Base-by-base conservation (phyloP, 306 rosid genomes). In the Castanea mollissima region DNA sequence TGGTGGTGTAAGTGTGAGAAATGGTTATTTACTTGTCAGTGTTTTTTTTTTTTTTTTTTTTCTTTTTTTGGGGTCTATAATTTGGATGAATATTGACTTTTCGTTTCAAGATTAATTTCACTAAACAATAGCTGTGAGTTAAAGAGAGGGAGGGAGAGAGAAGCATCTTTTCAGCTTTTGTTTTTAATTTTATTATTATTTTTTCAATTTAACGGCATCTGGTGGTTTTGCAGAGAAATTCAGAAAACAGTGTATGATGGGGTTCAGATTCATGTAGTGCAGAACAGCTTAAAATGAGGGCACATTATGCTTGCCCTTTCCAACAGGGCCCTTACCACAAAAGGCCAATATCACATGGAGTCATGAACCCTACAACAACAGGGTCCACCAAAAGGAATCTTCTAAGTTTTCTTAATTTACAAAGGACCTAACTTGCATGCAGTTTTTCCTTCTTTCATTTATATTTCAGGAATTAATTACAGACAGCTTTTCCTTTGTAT, bases 311-410 rank as follows among this genome's bases (percentile, higher is more conserved):
- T 13, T 78, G 73, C 55, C 64, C 75, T 78, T 74, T 69, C 77
- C 68, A 80, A 64, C 74, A 74, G 79, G 76, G 89, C 74, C 77
- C 88, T 81, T 85, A 52, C 29, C 14, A 75, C 58, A 81, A 79
- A 83, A 87, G 79, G 88, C 78, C 91, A 88, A 89, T 89, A 85
- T 84, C 89, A 89, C 94, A 87, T 89, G 94, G 79, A 87, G 89
- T 81, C 79, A 80, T 83, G 82, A 87, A 84, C 73, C 87, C 85
- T 70, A 73, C n/a, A 65, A 74, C 54, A 57, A 44, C 71, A 49
- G 81, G 92, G 94, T 55, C 93, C 91, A 90, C 88, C 76, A 51
- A 20, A 78, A 80, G 88, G 93, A 90, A 92, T 90, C 97, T 87
- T 79, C 79, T 19, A 79, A 84, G 78, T 75, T 82, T 73, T 29